These are phyloP conservation scores for Claviceps arundinis DNA, from an alignment of 2,329 filamentous ascomycete species.

Conservation along the genomic window DNA sequence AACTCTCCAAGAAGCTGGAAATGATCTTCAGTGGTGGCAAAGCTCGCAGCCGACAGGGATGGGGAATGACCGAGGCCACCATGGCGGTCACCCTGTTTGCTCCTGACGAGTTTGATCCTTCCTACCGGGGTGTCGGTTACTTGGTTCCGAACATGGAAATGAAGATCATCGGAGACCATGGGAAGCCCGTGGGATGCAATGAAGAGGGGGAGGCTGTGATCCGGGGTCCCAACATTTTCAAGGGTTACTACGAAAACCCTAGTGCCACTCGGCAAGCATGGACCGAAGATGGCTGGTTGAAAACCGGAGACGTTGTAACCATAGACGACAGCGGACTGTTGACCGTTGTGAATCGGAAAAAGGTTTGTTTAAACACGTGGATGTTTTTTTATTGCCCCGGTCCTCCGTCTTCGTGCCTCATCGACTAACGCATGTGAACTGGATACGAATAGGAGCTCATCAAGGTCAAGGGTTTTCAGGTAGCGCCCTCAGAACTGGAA, in stretches of 20 bases:
- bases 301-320: background rate
- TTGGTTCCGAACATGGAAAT: conserved; percentile 64
- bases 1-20: conserved; percentile 51
- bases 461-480: conserved; percentile 69
- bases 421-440: conserved; percentile 52
- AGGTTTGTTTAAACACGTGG: background rate
- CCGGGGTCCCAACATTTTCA: background rate
- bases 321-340: background rate
- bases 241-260: background rate
- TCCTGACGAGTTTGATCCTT: conserved; percentile 31
- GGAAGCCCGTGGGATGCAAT: background rate
- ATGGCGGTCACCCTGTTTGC: conserved; percentile 51
- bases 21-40: conserved; percentile 13
- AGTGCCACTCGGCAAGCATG: background rate
- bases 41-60: background rate
- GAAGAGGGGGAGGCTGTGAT: background rate
- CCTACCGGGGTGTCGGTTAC: conserved; percentile 28
- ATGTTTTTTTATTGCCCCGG: no score
- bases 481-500: conserved; percentile 68
- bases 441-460: conserved; percentile 63
- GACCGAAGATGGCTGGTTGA: background rate
- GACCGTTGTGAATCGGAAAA: background rate
- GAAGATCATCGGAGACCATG: conserved; percentile 32
- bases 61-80: conserved; percentile 59
- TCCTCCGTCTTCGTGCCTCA: background rate